Evolutionary conservation across 1,284 basidiomycete genomes (phyloP), one percentile per base, ranked within the genome.

Genomic region (Leccinum angustisporum): DNA sequence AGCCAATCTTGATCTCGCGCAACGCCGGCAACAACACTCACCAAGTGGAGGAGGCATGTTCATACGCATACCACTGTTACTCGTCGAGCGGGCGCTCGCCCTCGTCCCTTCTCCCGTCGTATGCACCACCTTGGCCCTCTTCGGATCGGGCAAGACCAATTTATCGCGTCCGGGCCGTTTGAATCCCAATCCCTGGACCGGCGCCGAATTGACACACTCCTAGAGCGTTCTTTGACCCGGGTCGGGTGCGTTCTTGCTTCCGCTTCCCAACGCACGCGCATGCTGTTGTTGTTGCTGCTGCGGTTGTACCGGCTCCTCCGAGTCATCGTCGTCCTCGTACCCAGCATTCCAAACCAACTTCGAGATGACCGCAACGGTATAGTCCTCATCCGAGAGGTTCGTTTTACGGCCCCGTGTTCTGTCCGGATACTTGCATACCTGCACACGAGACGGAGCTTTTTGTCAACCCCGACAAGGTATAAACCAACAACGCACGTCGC

Each of bases 361-460:
- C 2, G 69, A 71, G 38, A 70, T 40, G 61, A 57, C 72, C 1
- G 73, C 66, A 2, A 70, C 70, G 0, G 81, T 78, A 54, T 77
- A 71, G 30, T 82, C 81, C 58, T 79, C 77, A 0, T 82, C 76
- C 0, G 85, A 83, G 2, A 92, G 78, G 11, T 78, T 80, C 27
- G 68, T 67, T 60, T 83, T 81, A 31, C 81, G 80, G 1, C 72
- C 74, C 56, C 72, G 79, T 0, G 84, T 83, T 72, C 87, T 90
- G 18, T 86, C 85, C 0, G 90, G 87, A 64, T 86, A 85, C 71
- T 88, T 90, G 77, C 91, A 94, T 3, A 92, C 81, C 90, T 92
- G 34, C 16, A 27, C 4, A 48, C 46, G 21, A 21, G 2, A 1
- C 11, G 18, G 2, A 18, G 11, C 6, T 50, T 14, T 2, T 16